Evolutionary conservation across 345 rosid species (phyloP).

Genomic region (Murraya paniculata): DNA sequence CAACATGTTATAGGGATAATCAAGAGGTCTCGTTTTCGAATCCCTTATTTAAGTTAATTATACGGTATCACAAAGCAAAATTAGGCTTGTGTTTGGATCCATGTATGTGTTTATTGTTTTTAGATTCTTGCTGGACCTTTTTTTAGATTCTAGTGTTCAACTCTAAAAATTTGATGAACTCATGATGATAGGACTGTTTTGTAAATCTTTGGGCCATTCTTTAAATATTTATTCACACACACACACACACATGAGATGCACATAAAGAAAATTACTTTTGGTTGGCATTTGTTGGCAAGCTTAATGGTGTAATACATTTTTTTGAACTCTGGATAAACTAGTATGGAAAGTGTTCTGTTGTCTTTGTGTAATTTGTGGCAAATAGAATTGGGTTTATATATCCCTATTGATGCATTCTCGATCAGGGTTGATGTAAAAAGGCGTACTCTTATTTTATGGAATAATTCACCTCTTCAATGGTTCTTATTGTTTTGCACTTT

Average conservation of each 20-base stretch:
- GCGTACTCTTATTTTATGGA: background rate
- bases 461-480: slow-evolving; percentile 7
- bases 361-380: background rate
- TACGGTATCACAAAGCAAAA: background rate
- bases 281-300: background rate
- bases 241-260: too few relatives aligned
- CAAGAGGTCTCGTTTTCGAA: background rate
- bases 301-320: background rate
- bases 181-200: background rate
- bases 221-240: background rate
- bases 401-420: background rate
- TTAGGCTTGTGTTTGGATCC: background rate
- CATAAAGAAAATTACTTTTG: background rate
- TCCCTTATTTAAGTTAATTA: background rate
- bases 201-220: background rate
- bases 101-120: background rate
- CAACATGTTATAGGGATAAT: background rate
- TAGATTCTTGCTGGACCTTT: background rate
- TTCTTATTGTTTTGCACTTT: slow-evolving; percentile 20
- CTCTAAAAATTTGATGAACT: background rate
- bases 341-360: background rate
- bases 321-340: background rate
- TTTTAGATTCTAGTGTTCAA: background rate
- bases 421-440: background rate
- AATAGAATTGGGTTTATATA: background rate